A percentile compares a stretch with the other conserved stretches of the same genome.
These are phyloP conservation scores for Hygrocybe coccinea DNA, from an alignment of 768 basidiomycete species.

Conservation along the genomic window DNA sequence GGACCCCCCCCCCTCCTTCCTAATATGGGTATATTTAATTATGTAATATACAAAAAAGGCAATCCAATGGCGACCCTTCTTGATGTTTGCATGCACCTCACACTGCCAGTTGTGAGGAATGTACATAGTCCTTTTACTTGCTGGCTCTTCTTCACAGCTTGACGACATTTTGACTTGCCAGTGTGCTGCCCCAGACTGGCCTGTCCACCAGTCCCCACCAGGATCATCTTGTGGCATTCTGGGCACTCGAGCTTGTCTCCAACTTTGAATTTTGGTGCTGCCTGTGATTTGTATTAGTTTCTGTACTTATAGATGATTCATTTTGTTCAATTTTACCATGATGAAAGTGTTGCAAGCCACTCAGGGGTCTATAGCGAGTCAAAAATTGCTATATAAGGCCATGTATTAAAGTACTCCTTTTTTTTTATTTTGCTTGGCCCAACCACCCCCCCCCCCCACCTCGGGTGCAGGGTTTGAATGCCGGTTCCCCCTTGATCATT, in stretches of 20 bases:
- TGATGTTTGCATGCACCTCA: neutral
- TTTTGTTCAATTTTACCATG: neutral
- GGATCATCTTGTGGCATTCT: constrained; percentile 14
- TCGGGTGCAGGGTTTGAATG: neutral
- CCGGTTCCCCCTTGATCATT: neutral
- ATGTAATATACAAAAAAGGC: too few relatives aligned
- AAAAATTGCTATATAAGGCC: neutral
- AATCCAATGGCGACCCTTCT: neutral
- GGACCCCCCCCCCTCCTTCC: neutral
- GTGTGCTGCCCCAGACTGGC: constrained; percentile 10
- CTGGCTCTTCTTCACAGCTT: constrained; percentile 8
- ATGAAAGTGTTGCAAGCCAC: neutral
- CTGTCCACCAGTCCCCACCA: constrained; percentile 17
- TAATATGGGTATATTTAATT: neutral
- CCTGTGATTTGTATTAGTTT: neutral
- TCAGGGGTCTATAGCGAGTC: neutral
- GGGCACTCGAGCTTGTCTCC: constrained; percentile 11
- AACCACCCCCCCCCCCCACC: neutral
- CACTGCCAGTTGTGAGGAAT: neutral
- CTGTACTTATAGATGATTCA: neutral
- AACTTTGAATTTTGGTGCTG: neutral
- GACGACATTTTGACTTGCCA: neutral
- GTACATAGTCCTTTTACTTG: neutral
- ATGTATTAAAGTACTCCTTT: neutral
- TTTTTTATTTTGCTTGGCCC: neutral